Conservation (phyloP, 306 rosid species). For the Acacia confusa region DNA sequence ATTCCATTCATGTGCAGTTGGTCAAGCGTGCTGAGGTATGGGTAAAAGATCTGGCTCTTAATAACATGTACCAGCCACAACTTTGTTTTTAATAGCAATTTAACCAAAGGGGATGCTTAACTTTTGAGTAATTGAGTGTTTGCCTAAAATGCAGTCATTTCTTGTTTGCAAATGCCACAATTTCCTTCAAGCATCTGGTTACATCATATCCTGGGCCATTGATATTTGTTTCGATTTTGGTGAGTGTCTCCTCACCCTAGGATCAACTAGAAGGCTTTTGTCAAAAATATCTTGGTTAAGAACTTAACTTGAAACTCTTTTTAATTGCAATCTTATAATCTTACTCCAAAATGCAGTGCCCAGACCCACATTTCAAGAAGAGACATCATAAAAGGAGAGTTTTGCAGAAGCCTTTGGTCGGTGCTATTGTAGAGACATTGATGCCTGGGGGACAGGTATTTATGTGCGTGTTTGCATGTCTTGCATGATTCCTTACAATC, state of each 20-base stretch:
- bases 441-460: conserved; percentile 73
- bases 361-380: conserved; percentile 94
- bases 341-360: conserved; percentile 69
- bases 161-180: conserved; percentile 80
- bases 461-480: neutral
- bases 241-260: conserved; percentile 43
- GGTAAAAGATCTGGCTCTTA: conserved; percentile 77
- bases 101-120: neutral
- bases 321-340: conserved; percentile 17
- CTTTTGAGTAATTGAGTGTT: conserved; percentile 24
- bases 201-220: conserved; percentile 81
- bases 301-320: neutral
- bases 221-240: conserved; percentile 79
- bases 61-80: conserved; percentile 62
- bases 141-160: conserved; percentile 66
- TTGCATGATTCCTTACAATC: conserved; percentile 8
- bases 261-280: neutral
- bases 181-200: conserved; percentile 71
- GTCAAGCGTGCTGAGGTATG: conserved; percentile 79
- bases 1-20: conserved; percentile 55
- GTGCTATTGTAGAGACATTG: conserved; percentile 56
- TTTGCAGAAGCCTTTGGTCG: conserved; percentile 76
- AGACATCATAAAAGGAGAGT: conserved; percentile 88
- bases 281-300: neutral
- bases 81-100: conserved; percentile 32